A percentile compares a stretch with the other conserved stretches of the same genome.
Evolutionary conservation across 2,329 filamentous ascomycete species (phyloP).

Genomic region (Sporothrix brasiliensis): DNA sequence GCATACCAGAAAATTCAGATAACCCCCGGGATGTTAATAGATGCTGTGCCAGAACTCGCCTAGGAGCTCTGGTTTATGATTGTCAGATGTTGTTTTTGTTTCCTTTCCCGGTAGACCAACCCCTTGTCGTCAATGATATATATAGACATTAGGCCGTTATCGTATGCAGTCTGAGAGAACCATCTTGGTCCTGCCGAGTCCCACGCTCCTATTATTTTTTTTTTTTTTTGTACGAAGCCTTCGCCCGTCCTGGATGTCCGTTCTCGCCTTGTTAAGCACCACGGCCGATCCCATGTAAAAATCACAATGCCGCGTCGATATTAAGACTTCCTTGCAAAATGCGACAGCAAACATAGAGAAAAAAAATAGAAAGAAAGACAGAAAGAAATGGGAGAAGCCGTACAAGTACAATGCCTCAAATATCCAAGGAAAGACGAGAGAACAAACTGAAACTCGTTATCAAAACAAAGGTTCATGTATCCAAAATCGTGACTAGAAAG

Average conservation of each 20-base stretch:
- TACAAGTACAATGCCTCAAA: slow-evolving; percentile 10
- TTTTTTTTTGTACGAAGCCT: background rate
- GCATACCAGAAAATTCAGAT: background rate
- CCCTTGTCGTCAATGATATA: slow-evolving; percentile 4
- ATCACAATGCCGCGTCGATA: background rate
- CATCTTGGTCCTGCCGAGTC: background rate
- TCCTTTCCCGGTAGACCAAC: background rate
- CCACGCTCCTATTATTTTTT: background rate
- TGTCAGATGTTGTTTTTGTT: background rate
- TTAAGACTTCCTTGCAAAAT: background rate
- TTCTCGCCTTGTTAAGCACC: background rate
- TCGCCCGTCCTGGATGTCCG: background rate
- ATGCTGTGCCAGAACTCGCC: background rate
- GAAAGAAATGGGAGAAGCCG: background rate
- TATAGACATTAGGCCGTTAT: slow-evolving; percentile 7
- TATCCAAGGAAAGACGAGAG: background rate
- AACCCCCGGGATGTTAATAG: background rate
- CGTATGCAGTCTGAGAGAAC: slow-evolving; percentile 1
- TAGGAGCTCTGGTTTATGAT: background rate
- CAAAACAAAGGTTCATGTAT: slow-evolving; percentile 7
- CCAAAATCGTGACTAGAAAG: background rate
- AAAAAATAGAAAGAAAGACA: background rate
- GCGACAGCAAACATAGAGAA: background rate
- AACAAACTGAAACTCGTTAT: slow-evolving; percentile 6
- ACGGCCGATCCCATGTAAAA: background rate